phyloP scores from a whole-genome alignment of 805 yeast genomes.

The Saccharomycopsis olivae region DNA sequence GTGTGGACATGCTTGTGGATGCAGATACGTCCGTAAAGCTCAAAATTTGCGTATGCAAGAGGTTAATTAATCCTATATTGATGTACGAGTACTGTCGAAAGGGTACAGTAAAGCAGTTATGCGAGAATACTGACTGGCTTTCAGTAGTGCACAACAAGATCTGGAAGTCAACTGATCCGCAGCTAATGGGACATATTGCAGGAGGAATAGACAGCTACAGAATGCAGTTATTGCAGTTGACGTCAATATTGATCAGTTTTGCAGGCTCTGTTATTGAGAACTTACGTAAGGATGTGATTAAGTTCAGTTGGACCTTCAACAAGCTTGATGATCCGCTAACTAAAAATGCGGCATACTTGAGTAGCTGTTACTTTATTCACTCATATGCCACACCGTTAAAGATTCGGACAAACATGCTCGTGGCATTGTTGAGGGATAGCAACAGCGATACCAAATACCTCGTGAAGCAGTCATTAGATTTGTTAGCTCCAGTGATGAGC shows the following conservation, averaged over 20 bases:
- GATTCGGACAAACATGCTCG: constrained; percentile 84
- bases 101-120: constrained; percentile 38
- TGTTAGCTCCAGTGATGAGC: constrained; percentile 79
- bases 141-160: constrained; percentile 48
- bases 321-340: constrained; percentile 81
- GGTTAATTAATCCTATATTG: constrained; percentile 55
- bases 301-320: constrained; percentile 89
- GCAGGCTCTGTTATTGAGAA: constrained; percentile 51
- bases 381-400: constrained; percentile 84
- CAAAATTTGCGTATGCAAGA: constrained; percentile 48
- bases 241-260: constrained; percentile 64
- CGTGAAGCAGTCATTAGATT: constrained; percentile 79
- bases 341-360: constrained; percentile 86
- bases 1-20: constrained; percentile 40
- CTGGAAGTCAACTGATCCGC: constrained; percentile 59
- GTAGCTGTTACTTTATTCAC: constrained; percentile 76
- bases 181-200: constrained; percentile 40
- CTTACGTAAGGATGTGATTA: constrained; percentile 74
- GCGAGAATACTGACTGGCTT: constrained; percentile 47
- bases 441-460: constrained; percentile 75
- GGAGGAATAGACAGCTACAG: constrained; percentile 69
- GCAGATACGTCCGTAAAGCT: constrained; percentile 36
- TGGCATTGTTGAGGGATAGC: constrained; percentile 75
- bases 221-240: constrained; percentile 69
- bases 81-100: constrained; percentile 44